Percentiles rank a stretch among this genome's conserved stretches.
These are phyloP conservation scores for Cucurbita pepo DNA, from an alignment of 306 rosid genomes.

Conservation along the genomic window DNA sequence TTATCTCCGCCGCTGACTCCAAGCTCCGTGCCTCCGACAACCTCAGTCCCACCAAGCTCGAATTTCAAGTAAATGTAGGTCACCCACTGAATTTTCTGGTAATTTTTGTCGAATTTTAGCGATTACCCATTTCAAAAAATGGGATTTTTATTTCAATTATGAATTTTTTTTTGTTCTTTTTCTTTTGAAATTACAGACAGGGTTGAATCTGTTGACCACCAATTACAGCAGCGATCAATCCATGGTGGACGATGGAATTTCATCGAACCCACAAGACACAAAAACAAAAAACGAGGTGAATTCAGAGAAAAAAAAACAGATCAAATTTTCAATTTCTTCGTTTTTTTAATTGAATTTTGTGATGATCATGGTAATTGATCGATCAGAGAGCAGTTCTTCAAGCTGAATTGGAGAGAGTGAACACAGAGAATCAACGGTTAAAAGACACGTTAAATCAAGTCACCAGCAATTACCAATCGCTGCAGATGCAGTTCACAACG, in stretches of 20 bases:
- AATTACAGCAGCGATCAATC: conserved; percentile 48
- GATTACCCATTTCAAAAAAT: neutral
- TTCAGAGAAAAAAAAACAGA: neutral
- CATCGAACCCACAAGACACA: conserved; percentile 25
- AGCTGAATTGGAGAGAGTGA: conserved; percentile 37
- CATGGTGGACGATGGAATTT: conserved; percentile 30
- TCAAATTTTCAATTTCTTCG: neutral
- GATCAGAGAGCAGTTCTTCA: conserved; percentile 37
- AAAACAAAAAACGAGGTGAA: conserved; percentile 38
- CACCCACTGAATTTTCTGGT: neutral
- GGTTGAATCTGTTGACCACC: conserved; percentile 57
- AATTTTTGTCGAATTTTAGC: neutral
- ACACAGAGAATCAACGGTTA: conserved; percentile 43
- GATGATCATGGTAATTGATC: neutral
- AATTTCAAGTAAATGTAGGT: conserved; percentile 46
- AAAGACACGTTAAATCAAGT: conserved; percentile 26
- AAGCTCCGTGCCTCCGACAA: neutral
- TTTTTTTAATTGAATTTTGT: neutral
- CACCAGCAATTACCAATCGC: conserved; percentile 20
- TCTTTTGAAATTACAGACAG: conserved; percentile 29
- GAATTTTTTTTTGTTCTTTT: neutral
- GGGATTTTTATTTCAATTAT: neutral
- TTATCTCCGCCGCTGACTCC: neutral
- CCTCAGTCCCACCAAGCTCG: conserved; percentile 9
- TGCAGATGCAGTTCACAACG: conserved; percentile 26